Base-by-base conservation (phyloP, 257 asterid genomes). In the Solanum pennellii region DNA sequence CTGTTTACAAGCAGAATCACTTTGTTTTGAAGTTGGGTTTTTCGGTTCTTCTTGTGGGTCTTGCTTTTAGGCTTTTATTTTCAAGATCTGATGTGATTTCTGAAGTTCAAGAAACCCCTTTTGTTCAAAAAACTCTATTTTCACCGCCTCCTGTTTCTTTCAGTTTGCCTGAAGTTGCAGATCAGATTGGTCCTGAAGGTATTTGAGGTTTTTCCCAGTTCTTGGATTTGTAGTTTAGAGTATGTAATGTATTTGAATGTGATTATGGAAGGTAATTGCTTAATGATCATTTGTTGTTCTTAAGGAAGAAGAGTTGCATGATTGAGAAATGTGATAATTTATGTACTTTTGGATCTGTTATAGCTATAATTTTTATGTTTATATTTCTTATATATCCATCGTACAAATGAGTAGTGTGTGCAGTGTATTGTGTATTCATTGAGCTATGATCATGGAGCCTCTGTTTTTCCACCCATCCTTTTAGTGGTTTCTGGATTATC, bases 1-100 rank as follows among this genome's bases (percentile, higher is more conserved):
- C 91, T 56, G 52, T 89, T 49, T 90, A 88, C 66, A 95, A 92
- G 93, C 91, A 87, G 75, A 93, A 91, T 86, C 88, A 90, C 88
- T 89, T 90, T 71, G 87, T 91, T 86, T 42, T 93, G 27, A 95
- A 94, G 92, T 68, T 94, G 87, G 95, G 96, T 23, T 77, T 91
- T 83, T 91, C 93, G 29, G 45, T 94, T 89, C 87, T 96, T 5
- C 75, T 95, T 10, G 89, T 92, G 87, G 96, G 90, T 72, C 92
- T 95, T 86, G 92, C 89, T 82, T 92, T 94, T 87, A 90, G 88
- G 91, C 91, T 94, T 33, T 88, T 93, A 11, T 89, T 60, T 79
- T 87, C 89, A 87, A 90, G 94, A 94, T 92, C 96, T 83, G 83
- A 85, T 82, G 93, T 87, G 65, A 88, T 92, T 74, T 71, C 93